These are phyloP conservation scores for Corchorus capsularis DNA, from an alignment of 345 rosid genomes.

Conservation along the genomic window DNA sequence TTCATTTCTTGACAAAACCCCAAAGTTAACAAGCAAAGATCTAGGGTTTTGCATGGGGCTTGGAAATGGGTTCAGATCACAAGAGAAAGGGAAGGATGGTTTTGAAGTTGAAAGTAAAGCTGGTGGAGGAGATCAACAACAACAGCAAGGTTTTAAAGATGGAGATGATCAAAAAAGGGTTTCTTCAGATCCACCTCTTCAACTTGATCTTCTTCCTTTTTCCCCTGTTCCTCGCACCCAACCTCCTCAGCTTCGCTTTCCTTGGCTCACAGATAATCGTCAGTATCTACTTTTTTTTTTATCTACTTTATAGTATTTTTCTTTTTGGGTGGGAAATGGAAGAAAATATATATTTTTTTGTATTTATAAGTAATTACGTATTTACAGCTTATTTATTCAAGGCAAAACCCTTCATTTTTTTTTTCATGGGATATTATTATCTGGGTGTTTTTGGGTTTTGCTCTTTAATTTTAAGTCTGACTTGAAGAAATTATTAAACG, in stretches of 20 bases:
- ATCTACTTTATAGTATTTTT: neutral
- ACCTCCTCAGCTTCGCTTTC: slow-evolving; percentile 57
- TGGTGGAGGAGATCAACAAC: neutral
- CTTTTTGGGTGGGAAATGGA: neutral
- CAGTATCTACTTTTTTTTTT: slow-evolving; percentile 18
- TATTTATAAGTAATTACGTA: neutral
- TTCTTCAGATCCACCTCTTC: slow-evolving; percentile 56
- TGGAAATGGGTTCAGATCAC: slow-evolving; percentile 40
- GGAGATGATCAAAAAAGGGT: slow-evolving; percentile 28
- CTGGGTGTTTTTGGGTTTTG: neutral
- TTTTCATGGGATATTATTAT: neutral
- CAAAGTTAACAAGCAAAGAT: slow-evolving; percentile 45
- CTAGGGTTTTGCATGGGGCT: slow-evolving; percentile 71
- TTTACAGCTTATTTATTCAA: no score
- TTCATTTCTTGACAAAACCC: slow-evolving; percentile 55
- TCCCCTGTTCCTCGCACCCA: slow-evolving; percentile 50
- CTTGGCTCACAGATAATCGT: slow-evolving; percentile 71
- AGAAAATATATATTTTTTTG: neutral
- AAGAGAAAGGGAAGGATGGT: slow-evolving; percentile 16
- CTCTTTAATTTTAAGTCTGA: neutral
- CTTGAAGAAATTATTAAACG: neutral
- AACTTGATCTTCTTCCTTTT: slow-evolving; percentile 71
- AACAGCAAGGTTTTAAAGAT: neutral
- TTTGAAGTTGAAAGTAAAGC: neutral
- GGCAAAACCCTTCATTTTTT: neutral